phyloP scores from a whole-genome alignment of 2,329 filamentous ascomycete species.

The Daldinia eschscholtzii region DNA sequence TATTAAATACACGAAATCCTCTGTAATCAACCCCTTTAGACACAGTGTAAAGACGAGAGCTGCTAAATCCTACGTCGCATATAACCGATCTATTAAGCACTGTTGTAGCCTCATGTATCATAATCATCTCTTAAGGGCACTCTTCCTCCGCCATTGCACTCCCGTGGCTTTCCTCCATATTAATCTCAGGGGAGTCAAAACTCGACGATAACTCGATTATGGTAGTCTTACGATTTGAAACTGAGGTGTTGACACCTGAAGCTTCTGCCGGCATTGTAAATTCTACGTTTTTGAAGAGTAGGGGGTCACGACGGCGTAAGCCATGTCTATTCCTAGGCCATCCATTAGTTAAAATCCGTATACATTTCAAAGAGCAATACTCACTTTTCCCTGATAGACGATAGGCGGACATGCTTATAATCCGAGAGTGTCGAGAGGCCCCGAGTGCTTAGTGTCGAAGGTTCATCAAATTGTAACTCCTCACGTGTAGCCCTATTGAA shows the following conservation, averaged over 20 bases:
- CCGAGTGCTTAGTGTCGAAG: background rate
- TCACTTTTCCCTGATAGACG: conserved; percentile 22
- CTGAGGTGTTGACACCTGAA: conserved; percentile 30
- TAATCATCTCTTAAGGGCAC: background rate
- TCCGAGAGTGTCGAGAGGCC: conserved; percentile 1
- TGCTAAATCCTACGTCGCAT: conserved; percentile 7
- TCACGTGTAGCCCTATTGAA: background rate
- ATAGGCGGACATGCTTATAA: background rate
- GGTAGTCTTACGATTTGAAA: conserved; percentile 48
- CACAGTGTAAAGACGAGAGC: conserved; percentile 18
- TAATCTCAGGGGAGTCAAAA: background rate
- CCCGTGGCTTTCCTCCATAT: background rate
- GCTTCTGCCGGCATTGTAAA: conserved; percentile 42
- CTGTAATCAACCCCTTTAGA: conserved; percentile 28
- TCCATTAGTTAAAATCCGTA: conserved; percentile 15
- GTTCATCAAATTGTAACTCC: background rate
- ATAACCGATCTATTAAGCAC: conserved; percentile 1
- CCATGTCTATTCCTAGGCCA: conserved; percentile 34
- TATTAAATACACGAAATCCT: background rate
- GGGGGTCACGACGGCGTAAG: conserved; percentile 20
- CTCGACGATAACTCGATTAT: conserved; percentile 45
- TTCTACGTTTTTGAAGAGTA: conserved; percentile 48
- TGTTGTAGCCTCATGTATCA: background rate
- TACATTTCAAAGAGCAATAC: background rate
- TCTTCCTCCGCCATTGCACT: background rate